Evolutionary conservation across 495 filamentous ascomycete genomes (phyloP).

Genomic region (Podospora sp.): DNA sequence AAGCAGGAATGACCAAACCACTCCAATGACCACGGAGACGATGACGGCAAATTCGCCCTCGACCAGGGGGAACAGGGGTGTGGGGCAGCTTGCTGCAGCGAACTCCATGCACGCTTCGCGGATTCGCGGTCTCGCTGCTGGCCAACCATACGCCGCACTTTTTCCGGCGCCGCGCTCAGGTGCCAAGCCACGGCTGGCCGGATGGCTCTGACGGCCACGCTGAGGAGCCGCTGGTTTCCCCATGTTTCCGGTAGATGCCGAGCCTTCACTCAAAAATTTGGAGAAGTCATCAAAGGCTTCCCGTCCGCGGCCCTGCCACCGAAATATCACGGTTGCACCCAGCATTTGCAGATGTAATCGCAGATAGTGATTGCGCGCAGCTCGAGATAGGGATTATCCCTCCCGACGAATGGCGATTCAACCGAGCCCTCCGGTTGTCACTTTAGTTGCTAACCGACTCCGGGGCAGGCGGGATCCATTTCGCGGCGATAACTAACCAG

Average conservation of each 20-base stretch:
- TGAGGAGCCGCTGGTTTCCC: slow-evolving; percentile 4
- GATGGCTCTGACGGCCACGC: neutral
- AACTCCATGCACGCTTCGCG: neutral
- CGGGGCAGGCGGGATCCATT: neutral
- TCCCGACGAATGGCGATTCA: neutral
- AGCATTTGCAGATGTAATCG: neutral
- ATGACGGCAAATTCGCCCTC: slow-evolving; percentile 30
- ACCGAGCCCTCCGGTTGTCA: neutral
- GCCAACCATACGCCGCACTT: slow-evolving; percentile 7
- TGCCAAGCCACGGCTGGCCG: slow-evolving; percentile 15
- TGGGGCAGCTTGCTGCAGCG: neutral
- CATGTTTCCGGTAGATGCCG: slow-evolving; percentile 8
- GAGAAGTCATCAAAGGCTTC: neutral
- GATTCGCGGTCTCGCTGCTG: neutral
- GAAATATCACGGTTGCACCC: neutral
- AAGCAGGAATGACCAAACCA: slow-evolving; percentile 16
- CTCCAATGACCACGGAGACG: slow-evolving; percentile 26
- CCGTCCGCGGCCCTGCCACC: neutral
- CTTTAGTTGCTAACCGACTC: neutral
- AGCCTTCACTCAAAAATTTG: neutral
- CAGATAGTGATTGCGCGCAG: neutral
- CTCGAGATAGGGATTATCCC: slow-evolving; percentile 1
- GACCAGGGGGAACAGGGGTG: slow-evolving; percentile 3
- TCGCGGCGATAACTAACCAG: neutral
- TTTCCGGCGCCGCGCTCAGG: slow-evolving; percentile 6